phyloP scores from a whole-genome alignment of 169 alveolate species.

The Eimeria acervulina region DNA sequence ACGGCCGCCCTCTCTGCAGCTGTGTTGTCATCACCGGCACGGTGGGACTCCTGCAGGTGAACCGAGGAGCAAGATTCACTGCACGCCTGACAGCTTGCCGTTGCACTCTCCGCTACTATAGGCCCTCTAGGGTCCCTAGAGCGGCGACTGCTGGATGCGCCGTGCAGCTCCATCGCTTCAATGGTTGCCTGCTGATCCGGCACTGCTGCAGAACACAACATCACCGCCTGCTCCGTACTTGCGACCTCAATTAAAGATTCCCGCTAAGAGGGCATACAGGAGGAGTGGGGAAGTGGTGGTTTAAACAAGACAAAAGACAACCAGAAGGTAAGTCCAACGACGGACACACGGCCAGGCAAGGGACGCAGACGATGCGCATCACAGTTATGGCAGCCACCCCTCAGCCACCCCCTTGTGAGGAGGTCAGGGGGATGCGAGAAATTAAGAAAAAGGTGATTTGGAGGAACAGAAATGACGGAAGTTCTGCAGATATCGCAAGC shows the following conservation, averaged over 20 bases:
- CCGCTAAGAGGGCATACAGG: no score
- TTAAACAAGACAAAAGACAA: background rate
- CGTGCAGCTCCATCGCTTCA: background rate
- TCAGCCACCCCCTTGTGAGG: background rate
- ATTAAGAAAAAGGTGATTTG: background rate
- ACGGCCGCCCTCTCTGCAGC: constrained; percentile 61
- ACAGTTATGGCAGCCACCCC: background rate
- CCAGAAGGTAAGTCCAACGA: background rate
- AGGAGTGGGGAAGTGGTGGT: background rate
- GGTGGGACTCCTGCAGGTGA: background rate
- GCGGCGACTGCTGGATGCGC: constrained; percentile 5
- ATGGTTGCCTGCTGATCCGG: background rate
- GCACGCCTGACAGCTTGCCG: background rate
- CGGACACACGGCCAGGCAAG: constrained; percentile 5
- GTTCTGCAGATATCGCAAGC: background rate
- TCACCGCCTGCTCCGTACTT: background rate
- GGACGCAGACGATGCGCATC: background rate
- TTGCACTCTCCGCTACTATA: background rate
- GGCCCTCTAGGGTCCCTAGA: background rate
- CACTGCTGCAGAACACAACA: background rate
- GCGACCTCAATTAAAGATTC: background rate
- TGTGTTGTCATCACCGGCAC: background rate
- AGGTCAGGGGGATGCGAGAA: background rate
- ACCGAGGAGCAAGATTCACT: background rate
- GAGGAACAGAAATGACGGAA: background rate